Evolutionary conservation across 78 protist species (phyloP).

Genomic region (Dictyostelium firmibasis): DNA sequence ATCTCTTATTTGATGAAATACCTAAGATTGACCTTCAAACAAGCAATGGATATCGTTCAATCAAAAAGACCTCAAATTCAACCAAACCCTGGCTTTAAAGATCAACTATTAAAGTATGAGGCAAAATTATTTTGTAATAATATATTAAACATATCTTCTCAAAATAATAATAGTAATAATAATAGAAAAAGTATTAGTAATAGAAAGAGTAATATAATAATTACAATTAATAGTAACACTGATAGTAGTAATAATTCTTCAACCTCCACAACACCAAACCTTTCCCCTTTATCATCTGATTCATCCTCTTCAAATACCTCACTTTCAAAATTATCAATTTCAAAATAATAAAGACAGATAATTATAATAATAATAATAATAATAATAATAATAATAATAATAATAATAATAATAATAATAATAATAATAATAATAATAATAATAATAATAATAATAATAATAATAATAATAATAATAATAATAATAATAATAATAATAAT

Average conservation of each 20-base stretch:
- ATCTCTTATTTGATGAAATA: constrained; percentile 68
- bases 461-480: too few relatives aligned
- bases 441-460: too few relatives aligned
- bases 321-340: constrained; percentile 1
- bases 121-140: constrained; percentile 41
- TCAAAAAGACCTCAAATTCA: constrained; percentile 61
- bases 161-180: background rate
- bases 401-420: too few relatives aligned
- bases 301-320: background rate
- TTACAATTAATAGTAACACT: background rate
- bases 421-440: too few relatives aligned
- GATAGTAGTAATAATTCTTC: background rate
- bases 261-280: background rate
- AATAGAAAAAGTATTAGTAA: background rate
- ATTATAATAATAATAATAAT: too few relatives aligned
- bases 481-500: too few relatives aligned
- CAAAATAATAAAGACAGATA: too few relatives aligned
- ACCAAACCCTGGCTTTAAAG: constrained; percentile 75
- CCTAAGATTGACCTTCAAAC: constrained; percentile 10
- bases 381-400: too few relatives aligned
- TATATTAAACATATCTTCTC: background rate
- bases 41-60: constrained; percentile 41
- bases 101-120: constrained; percentile 67
- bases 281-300: background rate
- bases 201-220: background rate